Percentiles rank a stretch among this genome's conserved stretches.
These are phyloP conservation scores for Talaromyces nanjingensis DNA, from an alignment of 495 filamentous ascomycete species.

Conservation along the genomic window DNA sequence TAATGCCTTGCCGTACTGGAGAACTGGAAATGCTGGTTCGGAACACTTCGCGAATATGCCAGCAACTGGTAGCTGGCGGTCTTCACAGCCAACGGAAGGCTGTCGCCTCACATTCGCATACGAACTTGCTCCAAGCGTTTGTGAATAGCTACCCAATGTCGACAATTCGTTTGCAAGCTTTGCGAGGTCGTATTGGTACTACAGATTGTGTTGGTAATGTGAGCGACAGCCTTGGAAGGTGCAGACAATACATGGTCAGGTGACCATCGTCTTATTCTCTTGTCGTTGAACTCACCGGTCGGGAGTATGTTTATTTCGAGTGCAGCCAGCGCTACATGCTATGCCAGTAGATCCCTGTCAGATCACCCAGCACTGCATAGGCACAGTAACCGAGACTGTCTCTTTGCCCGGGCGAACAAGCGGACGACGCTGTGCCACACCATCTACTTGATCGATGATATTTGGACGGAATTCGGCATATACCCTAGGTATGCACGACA, in stretches of 20 bases:
- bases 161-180: not conserved
- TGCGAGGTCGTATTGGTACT: too few relatives aligned
- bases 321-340: not conserved
- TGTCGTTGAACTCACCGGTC: not conserved
- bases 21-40: too few relatives aligned
- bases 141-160: not conserved
- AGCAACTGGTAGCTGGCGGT: not conserved
- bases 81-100: not conserved
- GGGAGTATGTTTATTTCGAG: not conserved
- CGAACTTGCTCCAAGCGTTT: not conserved
- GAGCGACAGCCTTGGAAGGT: not conserved
- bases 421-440: not conserved
- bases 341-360: not conserved
- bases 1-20: too few relatives aligned
- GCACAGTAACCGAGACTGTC: not conserved
- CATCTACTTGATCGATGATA: not conserved
- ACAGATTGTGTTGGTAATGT: too few relatives aligned
- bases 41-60: too few relatives aligned
- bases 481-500: not conserved
- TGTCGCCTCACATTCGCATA: not conserved
- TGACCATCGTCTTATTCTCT: not conserved
- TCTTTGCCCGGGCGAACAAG: not conserved
- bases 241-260: not conserved
- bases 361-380: not conserved
- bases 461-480: not conserved